Conservation (phyloP, 2,329 filamentous ascomycete genomes). For the Domatiomyces globalis region DNA sequence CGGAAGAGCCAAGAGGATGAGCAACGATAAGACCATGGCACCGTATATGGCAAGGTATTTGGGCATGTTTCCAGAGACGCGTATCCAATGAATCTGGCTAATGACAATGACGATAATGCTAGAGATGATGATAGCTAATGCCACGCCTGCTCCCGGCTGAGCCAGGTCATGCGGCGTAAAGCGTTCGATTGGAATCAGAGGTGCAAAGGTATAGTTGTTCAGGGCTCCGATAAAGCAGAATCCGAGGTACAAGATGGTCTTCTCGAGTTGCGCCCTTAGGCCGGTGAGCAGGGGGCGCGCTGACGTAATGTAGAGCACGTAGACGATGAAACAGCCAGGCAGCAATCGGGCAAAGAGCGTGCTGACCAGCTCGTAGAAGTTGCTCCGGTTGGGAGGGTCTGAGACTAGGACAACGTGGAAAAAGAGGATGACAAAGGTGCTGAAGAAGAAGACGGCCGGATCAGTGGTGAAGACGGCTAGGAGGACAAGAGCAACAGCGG, state of each 20-base stretch:
- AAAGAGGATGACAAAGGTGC: conserved; percentile 66
- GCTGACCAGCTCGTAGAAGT: conserved; percentile 59
- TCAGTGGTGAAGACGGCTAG: conserved; percentile 72
- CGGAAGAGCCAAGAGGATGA: conserved; percentile 58
- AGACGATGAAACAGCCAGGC: conserved; percentile 73
- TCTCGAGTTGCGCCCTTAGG: conserved; percentile 73
- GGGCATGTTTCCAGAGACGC: conserved; percentile 66
- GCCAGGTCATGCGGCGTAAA: conserved; percentile 85
- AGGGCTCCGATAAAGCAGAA: conserved; percentile 81
- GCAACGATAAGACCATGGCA: conserved; percentile 50
- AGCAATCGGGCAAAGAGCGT: conserved; percentile 67
- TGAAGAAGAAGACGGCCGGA: conserved; percentile 70
- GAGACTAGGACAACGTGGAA: conserved; percentile 82
- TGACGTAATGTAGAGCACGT: conserved; percentile 76
- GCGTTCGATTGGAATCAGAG: conserved; percentile 77
- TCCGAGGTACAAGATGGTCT: conserved; percentile 79
- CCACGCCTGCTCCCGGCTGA: conserved; percentile 76
- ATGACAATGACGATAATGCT: conserved; percentile 53
- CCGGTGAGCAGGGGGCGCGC: conserved; percentile 56
- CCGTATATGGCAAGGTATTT: conserved; percentile 66
- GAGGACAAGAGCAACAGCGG: conserved; percentile 61
- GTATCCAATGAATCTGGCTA: conserved; percentile 72
- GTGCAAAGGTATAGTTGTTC: conserved; percentile 85
- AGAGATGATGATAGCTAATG: conserved; percentile 63
- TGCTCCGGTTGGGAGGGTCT: conserved; percentile 59